Conservation (phyloP, 768 basidiomycete genomes). For the Coprinellus aureogranulatus region DNA sequence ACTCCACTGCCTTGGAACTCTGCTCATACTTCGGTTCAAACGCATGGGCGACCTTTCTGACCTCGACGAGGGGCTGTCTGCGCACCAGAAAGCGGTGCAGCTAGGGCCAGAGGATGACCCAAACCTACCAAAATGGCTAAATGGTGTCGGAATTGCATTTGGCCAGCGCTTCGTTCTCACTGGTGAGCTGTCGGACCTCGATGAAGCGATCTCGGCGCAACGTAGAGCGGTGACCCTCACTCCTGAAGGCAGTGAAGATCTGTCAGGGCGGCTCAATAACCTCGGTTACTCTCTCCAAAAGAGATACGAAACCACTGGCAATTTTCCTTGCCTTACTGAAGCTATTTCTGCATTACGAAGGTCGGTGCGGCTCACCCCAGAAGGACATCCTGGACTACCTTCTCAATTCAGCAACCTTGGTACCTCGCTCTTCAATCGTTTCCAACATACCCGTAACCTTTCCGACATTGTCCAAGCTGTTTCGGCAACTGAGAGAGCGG, state of each 20-base stretch:
- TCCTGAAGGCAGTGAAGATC: neutral
- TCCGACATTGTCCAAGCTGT: neutral
- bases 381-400: neutral
- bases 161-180: neutral
- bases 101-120: neutral
- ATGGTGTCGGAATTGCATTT: neutral
- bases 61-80: neutral
- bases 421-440: neutral
- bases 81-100: neutral
- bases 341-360: neutral
- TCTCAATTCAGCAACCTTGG: neutral
- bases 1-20: slow-evolving; percentile 10
- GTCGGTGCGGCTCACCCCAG: neutral
- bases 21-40: slow-evolving; percentile 11
- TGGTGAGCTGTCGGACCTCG: neutral
- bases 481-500: neutral
- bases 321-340: neutral
- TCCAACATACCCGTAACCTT: neutral
- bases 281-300: neutral
- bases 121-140: neutral
- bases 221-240: neutral
- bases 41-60: neutral
- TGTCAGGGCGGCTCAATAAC: neutral
- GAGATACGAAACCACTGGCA: neutral
- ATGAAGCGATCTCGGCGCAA: neutral